Percentiles rank a stretch among this genome's conserved stretches.
Evolutionary conservation across 345 rosid genomes (phyloP).

Genomic region (Sapria himalayana): DNA sequence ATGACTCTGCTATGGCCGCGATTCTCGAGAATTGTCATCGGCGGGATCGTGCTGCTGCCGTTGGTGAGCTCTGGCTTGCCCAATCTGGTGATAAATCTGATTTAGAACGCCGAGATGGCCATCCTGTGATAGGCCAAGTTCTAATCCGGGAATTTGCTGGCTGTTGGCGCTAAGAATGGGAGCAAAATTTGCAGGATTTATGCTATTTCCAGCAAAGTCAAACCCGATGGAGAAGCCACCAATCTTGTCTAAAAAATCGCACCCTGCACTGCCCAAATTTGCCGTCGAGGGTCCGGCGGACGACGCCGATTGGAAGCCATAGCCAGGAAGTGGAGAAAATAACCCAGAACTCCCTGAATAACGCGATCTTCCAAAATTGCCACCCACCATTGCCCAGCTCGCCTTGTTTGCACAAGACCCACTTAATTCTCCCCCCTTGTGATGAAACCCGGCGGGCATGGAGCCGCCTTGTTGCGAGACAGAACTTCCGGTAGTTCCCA

Average conservation of each 20-base stretch:
- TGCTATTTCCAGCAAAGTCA: conserved; percentile 37
- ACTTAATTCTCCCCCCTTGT: conserved; percentile 40
- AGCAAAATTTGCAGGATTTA: conserved; percentile 64
- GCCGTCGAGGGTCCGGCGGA: conserved; percentile 24
- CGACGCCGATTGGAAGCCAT: conserved; percentile 38
- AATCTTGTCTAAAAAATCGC: conserved; percentile 33
- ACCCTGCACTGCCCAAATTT: conserved; percentile 29
- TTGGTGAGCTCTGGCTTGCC: conserved; percentile 36
- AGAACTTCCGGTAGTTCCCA: conserved; percentile 37
- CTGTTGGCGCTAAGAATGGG: conserved; percentile 35
- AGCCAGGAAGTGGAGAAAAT: conserved; percentile 62
- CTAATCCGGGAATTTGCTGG: conserved; percentile 77
- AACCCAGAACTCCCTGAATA: conserved; percentile 29
- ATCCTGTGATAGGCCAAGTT: conserved; percentile 81
- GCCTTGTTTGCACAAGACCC: conserved; percentile 41
- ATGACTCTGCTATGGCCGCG: too few species aligned
- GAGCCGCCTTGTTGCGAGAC: conserved; percentile 46
- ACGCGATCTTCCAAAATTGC: conserved; percentile 44
- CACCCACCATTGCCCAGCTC: conserved; percentile 47
- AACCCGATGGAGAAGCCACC: conserved; percentile 72
- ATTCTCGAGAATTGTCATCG: conserved; percentile 77
- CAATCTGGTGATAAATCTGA: conserved; percentile 88
- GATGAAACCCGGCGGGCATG: conserved; percentile 49
- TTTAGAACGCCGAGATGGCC: conserved; percentile 71
- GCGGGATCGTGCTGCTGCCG: conserved; percentile 28